phyloP scores from a whole-genome alignment of 176 grass and related monocot genomes.

The Aechmea fasciata region DNA sequence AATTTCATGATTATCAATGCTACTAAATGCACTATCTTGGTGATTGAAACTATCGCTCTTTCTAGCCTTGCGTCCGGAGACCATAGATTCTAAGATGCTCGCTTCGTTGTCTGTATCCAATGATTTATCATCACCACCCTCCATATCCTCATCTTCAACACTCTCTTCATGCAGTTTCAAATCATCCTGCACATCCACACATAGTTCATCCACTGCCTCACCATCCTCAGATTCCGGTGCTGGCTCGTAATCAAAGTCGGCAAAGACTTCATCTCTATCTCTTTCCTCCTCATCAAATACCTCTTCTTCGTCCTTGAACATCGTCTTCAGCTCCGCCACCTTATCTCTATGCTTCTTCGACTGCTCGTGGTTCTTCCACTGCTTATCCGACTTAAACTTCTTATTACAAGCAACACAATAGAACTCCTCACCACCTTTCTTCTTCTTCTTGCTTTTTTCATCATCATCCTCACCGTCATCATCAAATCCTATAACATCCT shows the following conservation, averaged over 20 bases:
- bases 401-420: constrained; percentile 92
- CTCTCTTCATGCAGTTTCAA: constrained; percentile 39
- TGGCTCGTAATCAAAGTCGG: constrained; percentile 71
- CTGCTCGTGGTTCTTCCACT: constrained; percentile 99
- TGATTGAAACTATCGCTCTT: constrained; percentile 26
- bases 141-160: constrained; percentile 15
- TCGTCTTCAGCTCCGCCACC: constrained; percentile 52
- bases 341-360: constrained; percentile 95
- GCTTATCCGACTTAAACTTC: constrained; percentile 96
- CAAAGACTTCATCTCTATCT: constrained; percentile 41
- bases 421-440: constrained; percentile 36
- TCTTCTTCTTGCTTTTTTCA: constrained; percentile 40
- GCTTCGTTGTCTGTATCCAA: constrained; percentile 49
- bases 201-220: constrained; percentile 49
- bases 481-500: constrained; percentile 29
- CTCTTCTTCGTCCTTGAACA: constrained; percentile 60
- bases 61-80: constrained; percentile 42
- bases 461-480: constrained; percentile 51
- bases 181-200: constrained; percentile 40
- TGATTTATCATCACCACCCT: constrained; percentile 30
- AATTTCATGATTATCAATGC: neutral
- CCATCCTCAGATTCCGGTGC: constrained; percentile 51
- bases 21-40: constrained; percentile 9
- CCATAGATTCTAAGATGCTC: constrained; percentile 55
- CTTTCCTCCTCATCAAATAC: constrained; percentile 42